Evolutionary conservation across 2,329 filamentous ascomycete genomes (phyloP), one percentile per base, ranked within the genome.

Genomic region (Emericellopsis cladophorae): DNA sequence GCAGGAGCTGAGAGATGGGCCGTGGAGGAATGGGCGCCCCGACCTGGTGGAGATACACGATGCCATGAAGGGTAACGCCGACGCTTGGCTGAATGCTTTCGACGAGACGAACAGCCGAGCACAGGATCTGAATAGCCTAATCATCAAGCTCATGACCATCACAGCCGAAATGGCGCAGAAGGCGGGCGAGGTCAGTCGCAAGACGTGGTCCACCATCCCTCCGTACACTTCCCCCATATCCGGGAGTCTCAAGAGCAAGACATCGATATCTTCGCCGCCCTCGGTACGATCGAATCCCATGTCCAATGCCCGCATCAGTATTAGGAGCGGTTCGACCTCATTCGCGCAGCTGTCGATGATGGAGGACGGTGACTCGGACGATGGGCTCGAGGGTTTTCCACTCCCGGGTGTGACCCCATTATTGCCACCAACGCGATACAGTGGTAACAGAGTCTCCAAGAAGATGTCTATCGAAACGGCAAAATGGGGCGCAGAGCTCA

Each of bases 11-110:
- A 71, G 76, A 36, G 66, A 78, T 31, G 69, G 74, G 5, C 68
- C 71, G 48, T 77, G 75, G 57, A 71, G 77, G 42, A 62, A 70
- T 40, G 76, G 81, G 37, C 74, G 84, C 18, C 68, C 72, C 2
- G 70, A 76, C 37, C 66, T 81, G 37, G 69, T 73, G 31, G 79
- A 84, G 37, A 86, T 95, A 16, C 92, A 84, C 50, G 75, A 81
- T 33, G 87, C 89, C 31, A 96, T 96, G 89, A 82, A 84, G 53
- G 85, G 86, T 29, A 96, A 96, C 51, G 81, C 88, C 8, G 84
- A 93, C 47, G 88, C 89, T 35, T 96, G 90, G 90, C 76, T 81
- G 43, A 78, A 80, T 42, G 87, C 87, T 7, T 81, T 95, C 52
- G 72, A 79, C 41, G 81, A 82, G 41, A 68, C 95, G 44, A 80